A percentile compares a stretch with the other conserved stretches of the same genome.
Conservation (phyloP, 2,329 filamentous ascomycete genomes). For the Ilyonectria destructans region DNA sequence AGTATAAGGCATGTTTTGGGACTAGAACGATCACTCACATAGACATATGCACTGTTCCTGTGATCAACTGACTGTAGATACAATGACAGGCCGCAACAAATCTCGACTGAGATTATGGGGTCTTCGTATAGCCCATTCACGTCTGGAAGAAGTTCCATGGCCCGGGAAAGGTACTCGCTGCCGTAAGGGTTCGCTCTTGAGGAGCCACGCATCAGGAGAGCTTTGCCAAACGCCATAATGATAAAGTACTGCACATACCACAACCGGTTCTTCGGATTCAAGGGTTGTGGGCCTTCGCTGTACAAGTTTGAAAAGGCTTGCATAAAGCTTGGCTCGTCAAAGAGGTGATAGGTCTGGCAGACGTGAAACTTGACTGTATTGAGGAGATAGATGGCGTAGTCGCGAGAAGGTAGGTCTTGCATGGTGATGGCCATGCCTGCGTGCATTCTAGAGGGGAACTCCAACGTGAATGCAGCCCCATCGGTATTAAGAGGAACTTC, state of each 20-base stretch:
- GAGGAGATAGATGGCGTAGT: constrained; percentile 26
- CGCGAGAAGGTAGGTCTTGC: constrained; percentile 23
- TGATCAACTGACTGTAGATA: constrained; percentile 30
- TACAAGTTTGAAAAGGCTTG: constrained; percentile 7
- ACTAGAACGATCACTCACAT: constrained; percentile 2
- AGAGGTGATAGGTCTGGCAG: constrained; percentile 28
- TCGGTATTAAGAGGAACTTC: constrained; percentile 24
- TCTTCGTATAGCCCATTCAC: constrained; percentile 20
- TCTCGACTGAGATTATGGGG: constrained; percentile 25
- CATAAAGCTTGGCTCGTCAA: constrained; percentile 26
- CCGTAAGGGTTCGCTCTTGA: constrained; percentile 17
- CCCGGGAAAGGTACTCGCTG: constrained; percentile 19
- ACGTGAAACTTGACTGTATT: constrained; percentile 33
- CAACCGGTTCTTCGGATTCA: not conserved
- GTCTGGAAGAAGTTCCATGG: constrained; percentile 22
- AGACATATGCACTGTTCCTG: constrained; percentile 27
- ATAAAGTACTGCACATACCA: constrained; percentile 29
- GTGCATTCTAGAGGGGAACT: not conserved
- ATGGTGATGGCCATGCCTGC: not conserved
- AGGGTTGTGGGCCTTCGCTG: not conserved
- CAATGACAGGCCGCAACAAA: constrained; percentile 28
- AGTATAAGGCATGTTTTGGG: no score
- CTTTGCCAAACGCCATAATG: constrained; percentile 29
- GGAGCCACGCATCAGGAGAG: constrained; percentile 13
- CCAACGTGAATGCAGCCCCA: constrained; percentile 22